Conservation (phyloP, 2,329 filamentous ascomycete species). For the Aspergillus tamarii region DNA sequence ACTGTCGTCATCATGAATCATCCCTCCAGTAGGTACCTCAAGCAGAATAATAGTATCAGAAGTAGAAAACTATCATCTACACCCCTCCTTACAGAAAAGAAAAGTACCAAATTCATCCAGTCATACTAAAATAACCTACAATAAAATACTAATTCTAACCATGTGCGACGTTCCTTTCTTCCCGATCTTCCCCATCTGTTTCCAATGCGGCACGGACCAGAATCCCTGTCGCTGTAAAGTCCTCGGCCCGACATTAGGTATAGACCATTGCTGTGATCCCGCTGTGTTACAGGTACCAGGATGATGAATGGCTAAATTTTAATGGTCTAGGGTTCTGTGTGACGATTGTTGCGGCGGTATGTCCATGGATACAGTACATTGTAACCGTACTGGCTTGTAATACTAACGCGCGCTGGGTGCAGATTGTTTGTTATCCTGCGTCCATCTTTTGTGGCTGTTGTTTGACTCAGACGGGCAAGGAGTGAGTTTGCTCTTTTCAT, state of each 20-base stretch:
- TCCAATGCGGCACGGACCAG: slow-evolving; percentile 60
- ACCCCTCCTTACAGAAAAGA: too few relatives aligned
- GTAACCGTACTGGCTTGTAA: neutral
- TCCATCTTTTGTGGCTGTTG: slow-evolving; percentile 61
- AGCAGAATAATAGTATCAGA: neutral
- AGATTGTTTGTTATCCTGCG: slow-evolving; percentile 60
- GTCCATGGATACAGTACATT: slow-evolving; percentile 32
- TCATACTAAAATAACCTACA: neutral
- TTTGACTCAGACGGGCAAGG: slow-evolving; percentile 56
- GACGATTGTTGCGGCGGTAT: slow-evolving; percentile 54
- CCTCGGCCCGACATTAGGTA: slow-evolving; percentile 58
- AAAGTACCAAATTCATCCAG: neutral
- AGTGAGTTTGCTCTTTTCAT: slow-evolving; percentile 42
- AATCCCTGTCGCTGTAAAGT: slow-evolving; percentile 63
- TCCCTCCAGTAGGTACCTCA: neutral
- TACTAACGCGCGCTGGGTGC: neutral
- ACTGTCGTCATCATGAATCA: slow-evolving; percentile 27
- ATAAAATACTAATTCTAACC: neutral
- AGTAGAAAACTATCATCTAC: neutral
- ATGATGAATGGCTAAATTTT: neutral
- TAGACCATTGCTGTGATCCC: slow-evolving; percentile 15
- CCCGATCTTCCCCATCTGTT: slow-evolving; percentile 56
- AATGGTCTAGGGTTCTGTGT: slow-evolving; percentile 45
- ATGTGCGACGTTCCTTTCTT: slow-evolving; percentile 47
- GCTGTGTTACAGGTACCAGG: neutral